Percentiles rank a stretch among this genome's conserved stretches.
phyloP scores from a whole-genome alignment of 192 early-diverging fungal species.

The Coemansia sp. region DNA sequence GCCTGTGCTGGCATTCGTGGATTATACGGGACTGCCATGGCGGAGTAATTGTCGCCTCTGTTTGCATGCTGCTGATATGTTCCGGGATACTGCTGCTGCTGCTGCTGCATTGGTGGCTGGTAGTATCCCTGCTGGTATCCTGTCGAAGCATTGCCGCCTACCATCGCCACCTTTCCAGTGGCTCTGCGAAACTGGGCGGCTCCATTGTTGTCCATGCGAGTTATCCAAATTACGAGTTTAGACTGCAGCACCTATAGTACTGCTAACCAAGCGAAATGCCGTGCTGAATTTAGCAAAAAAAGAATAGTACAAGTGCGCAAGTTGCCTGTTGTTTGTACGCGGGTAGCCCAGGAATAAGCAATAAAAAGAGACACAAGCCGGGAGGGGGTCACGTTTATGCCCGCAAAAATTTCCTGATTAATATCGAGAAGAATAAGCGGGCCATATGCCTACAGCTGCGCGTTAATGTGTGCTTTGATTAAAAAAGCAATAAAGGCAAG shows the following conservation, averaged over 20 bases:
- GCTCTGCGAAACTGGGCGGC: conserved; percentile 36
- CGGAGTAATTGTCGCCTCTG: conserved; percentile 12
- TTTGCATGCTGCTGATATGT: neutral
- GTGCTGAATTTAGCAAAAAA: neutral
- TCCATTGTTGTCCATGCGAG: conserved; percentile 5
- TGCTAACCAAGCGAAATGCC: conserved; percentile 16
- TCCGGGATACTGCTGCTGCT: conserved; percentile 7
- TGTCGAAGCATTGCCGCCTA: neutral
- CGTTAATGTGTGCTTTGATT: conserved; percentile 9
- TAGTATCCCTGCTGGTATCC: conserved; percentile 5
- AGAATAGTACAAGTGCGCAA: neutral
- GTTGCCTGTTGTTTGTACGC: too few species aligned
- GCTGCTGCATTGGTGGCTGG: conserved; percentile 7
- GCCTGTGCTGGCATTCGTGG: neutral
- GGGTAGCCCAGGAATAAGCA: too few species aligned
- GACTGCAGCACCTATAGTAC: conserved; percentile 7
- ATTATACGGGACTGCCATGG: conserved; percentile 32
- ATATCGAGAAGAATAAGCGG: conserved; percentile 2
- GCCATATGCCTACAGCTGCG: conserved; percentile 11
- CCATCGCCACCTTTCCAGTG: conserved; percentile 32
- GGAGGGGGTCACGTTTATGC: conserved; percentile 2
- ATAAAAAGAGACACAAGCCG: too few species aligned
- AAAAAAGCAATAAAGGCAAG: conserved; percentile 1
- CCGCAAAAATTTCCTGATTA: conserved; percentile 8
- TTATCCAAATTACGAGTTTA: too few species aligned